A percentile compares a stretch with the other conserved stretches of the same genome.
Evolutionary conservation across 148 eudicot genomes (phyloP).

Genomic region (Selenicereus undatus): DNA sequence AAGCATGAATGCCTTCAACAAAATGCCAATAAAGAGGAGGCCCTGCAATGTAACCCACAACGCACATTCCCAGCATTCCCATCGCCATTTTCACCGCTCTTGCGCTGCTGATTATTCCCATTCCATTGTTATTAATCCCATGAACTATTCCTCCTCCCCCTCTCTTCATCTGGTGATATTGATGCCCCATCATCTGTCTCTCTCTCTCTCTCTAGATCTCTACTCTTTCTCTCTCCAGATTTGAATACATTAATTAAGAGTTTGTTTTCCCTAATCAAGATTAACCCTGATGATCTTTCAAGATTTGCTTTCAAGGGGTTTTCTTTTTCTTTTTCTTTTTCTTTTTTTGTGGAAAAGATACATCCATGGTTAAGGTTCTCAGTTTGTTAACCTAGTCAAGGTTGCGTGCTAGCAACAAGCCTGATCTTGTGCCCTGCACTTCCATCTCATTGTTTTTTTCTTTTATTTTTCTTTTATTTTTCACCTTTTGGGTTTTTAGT

Average conservation of each 20-base stretch:
- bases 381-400: conserved; percentile 23
- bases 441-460: not conserved
- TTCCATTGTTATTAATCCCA: not conserved
- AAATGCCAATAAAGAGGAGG: conserved; percentile 87
- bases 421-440: conserved; percentile 23
- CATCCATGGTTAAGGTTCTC: not conserved
- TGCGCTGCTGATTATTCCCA: conserved; percentile 32
- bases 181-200: conserved; percentile 25
- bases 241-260: not conserved
- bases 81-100: conserved; percentile 48
- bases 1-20: conserved; percentile 31
- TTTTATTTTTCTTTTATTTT: not conserved
- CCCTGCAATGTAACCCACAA: conserved; percentile 71
- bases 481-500: not conserved
- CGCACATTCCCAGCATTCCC: conserved; percentile 53
- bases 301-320: not conserved
- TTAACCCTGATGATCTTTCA: not conserved
- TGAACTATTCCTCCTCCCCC: not conserved
- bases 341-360: not conserved
- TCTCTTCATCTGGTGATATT: conserved; percentile 21
- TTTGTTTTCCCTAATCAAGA: not conserved
- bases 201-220: not conserved
- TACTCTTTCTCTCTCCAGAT: not conserved
- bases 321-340: not conserved
- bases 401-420: conserved; percentile 26